Percentiles rank a stretch among this genome's conserved stretches.
Conservation (phyloP, 495 filamentous ascomycete species). For the Poronia punctata region DNA sequence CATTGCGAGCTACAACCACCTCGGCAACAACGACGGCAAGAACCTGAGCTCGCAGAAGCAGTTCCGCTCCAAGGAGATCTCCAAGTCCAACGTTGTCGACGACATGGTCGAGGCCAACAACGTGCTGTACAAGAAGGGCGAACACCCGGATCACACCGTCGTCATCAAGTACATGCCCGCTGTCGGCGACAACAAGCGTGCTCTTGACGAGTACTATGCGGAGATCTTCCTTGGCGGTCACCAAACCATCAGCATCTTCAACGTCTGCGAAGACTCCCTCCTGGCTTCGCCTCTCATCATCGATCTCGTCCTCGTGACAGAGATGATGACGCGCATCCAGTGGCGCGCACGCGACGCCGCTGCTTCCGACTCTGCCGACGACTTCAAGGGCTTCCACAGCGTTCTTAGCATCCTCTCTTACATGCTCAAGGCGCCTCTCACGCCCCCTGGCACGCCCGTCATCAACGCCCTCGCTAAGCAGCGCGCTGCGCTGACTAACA, state of each 20-base stretch:
- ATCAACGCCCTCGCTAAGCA: constrained; percentile 97
- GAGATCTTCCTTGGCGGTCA: constrained; percentile 99
- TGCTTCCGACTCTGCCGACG: constrained; percentile 45
- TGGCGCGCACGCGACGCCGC: constrained; percentile 62
- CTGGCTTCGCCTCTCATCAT: constrained; percentile 97
- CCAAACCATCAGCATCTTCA: constrained; percentile 97
- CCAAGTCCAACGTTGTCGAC: constrained; percentile 97
- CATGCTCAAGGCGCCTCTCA: constrained; percentile 98
- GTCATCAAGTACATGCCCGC: constrained; percentile 99
- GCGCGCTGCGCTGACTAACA: constrained; percentile 89
- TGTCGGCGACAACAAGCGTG: constrained; percentile 98
- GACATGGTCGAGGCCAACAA: constrained; percentile 97
- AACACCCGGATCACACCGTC: constrained; percentile 84
- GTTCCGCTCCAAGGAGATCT: constrained; percentile 99
- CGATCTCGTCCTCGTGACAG: constrained; percentile 82
- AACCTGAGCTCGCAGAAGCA: constrained; percentile 96
- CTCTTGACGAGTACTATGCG: constrained; percentile 96
- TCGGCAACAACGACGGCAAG: constrained; percentile 99
- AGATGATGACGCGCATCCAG: constrained; percentile 97
- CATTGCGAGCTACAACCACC: constrained; percentile 98
- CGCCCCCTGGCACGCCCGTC: constrained; percentile 90
- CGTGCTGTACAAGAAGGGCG: constrained; percentile 79
- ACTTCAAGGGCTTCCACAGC: constrained; percentile 91
- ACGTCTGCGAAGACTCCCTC: constrained; percentile 97
- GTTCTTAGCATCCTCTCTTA: constrained; percentile 97